Percentiles rank a stretch among this genome's conserved stretches.
These are phyloP conservation scores for Fusarium robinianum DNA, from an alignment of 2,329 filamentous ascomycete genomes.

Conservation along the genomic window DNA sequence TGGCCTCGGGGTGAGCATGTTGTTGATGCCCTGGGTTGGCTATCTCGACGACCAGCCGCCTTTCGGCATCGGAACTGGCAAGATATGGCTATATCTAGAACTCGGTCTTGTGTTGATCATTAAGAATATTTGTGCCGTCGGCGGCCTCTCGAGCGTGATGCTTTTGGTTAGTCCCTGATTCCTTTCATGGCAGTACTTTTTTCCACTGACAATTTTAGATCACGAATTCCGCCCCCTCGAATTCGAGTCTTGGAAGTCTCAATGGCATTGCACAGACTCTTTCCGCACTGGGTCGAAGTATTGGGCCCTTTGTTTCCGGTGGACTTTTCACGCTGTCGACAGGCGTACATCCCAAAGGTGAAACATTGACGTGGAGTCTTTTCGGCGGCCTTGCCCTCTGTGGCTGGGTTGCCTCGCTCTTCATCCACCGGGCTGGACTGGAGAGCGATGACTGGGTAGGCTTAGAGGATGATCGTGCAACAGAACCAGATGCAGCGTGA, in stretches of 20 bases:
- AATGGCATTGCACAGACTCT: conserved; percentile 95
- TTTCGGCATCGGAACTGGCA: conserved; percentile 64
- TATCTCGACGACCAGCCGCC: conserved; percentile 66
- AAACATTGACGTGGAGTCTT: conserved; percentile 81
- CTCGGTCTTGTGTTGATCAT: conserved; percentile 79
- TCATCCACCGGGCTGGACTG: conserved; percentile 68
- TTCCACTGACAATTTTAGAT: conserved; percentile 58
- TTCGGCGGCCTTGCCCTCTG: conserved; percentile 83
- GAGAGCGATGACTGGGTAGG: conserved; percentile 61
- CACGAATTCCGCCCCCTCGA: conserved; percentile 87
- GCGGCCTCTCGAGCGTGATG: conserved; percentile 86
- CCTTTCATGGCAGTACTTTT: neutral
- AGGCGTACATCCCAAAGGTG: conserved; percentile 75
- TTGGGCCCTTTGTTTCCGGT: conserved; percentile 87
- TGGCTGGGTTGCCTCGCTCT: conserved; percentile 79
- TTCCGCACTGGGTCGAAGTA: conserved; percentile 84
- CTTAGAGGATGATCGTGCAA: conserved; percentile 30
- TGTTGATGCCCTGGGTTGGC: conserved; percentile 87
- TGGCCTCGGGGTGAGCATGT: conserved; percentile 80
- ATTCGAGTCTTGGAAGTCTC: conserved; percentile 83
- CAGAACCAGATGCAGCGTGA: conserved; percentile 16
- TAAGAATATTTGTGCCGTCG: conserved; percentile 89
- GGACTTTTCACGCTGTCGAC: conserved; percentile 81
- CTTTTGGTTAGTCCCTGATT: conserved; percentile 67
- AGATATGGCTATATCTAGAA: conserved; percentile 76